Evolutionary conservation across 768 basidiomycete genomes (phyloP).

Genomic region (Pholiota microspora): DNA sequence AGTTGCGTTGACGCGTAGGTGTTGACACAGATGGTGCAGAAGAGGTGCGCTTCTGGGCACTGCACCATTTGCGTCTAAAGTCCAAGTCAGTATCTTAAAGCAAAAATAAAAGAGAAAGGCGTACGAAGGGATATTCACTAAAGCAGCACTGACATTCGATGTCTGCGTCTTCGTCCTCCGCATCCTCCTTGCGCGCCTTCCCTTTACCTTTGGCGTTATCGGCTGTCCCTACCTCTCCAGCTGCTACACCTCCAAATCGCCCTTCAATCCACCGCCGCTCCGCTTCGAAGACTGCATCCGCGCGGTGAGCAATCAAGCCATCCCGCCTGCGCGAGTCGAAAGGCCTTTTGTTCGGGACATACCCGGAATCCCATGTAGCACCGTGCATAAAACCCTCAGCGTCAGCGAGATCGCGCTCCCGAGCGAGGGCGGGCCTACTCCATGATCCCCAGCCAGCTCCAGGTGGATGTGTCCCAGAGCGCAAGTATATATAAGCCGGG

Average conservation of each 20-base stretch:
- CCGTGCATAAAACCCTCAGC: too few relatives aligned
- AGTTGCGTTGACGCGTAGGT: not conserved
- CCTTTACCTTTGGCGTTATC: constrained; percentile 13
- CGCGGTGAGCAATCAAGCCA: not conserved
- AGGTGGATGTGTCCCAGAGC: not conserved
- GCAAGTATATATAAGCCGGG: not conserved
- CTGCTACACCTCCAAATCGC: constrained; percentile 19
- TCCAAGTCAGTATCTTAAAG: too few relatives aligned
- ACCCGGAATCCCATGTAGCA: not conserved
- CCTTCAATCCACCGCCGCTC: constrained; percentile 47
- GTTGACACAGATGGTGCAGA: too few relatives aligned
- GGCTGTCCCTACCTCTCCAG: not conserved
- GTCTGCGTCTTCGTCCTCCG: constrained; percentile 26
- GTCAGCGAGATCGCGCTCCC: too few relatives aligned
- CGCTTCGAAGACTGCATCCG: constrained; percentile 43
- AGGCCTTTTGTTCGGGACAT: not conserved
- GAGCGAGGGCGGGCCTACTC: too few relatives aligned
- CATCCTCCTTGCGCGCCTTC: constrained; percentile 9
- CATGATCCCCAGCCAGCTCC: too few relatives aligned
- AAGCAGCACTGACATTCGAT: constrained; percentile 93
- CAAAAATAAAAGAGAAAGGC: constrained; percentile 21
- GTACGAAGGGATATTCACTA: constrained; percentile 63
- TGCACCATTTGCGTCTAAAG: too few relatives aligned
- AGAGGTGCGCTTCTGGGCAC: too few relatives aligned
- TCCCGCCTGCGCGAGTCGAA: not conserved